phyloP scores from a whole-genome alignment of 306 rosid species.

The Calophaca sinica region DNA sequence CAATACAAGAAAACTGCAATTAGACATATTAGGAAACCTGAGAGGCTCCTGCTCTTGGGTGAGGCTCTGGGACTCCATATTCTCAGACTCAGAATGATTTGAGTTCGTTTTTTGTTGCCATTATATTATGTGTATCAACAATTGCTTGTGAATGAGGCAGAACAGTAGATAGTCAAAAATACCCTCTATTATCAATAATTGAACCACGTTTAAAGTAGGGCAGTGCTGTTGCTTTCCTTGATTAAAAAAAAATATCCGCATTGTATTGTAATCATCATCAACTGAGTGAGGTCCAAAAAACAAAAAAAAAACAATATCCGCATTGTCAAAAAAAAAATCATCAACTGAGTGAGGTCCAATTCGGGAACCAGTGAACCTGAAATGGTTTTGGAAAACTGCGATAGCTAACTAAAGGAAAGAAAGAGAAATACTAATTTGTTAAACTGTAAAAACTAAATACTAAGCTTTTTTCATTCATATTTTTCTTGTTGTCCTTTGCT shows the following conservation, averaged over 20 bases:
- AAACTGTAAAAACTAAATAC: no score
- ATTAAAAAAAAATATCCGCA: neutral
- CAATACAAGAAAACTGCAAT: neutral
- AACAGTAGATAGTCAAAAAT: neutral
- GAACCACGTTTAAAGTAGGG: neutral
- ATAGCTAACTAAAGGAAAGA: no score
- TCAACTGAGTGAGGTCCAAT: no score
- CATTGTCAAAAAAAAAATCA: no score
- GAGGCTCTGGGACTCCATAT: conserved; percentile 46
- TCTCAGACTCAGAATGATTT: neutral
- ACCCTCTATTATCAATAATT: neutral
- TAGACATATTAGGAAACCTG: conserved; percentile 36
- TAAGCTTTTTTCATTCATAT: no score
- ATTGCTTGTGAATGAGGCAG: neutral
- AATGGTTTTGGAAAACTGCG: no score
- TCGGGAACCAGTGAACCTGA: no score
- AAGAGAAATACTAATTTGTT: no score
- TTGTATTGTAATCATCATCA: neutral
- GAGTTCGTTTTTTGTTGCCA: conserved; percentile 11
- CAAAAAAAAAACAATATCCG: no score
- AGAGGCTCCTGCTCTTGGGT: conserved; percentile 26
- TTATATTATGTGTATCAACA: neutral
- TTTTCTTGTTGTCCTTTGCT: no score
- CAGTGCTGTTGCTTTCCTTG: neutral
- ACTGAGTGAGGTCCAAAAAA: no score